phyloP scores from a whole-genome alignment of 495 filamentous ascomycete species.

The Penicillium fimorum region DNA sequence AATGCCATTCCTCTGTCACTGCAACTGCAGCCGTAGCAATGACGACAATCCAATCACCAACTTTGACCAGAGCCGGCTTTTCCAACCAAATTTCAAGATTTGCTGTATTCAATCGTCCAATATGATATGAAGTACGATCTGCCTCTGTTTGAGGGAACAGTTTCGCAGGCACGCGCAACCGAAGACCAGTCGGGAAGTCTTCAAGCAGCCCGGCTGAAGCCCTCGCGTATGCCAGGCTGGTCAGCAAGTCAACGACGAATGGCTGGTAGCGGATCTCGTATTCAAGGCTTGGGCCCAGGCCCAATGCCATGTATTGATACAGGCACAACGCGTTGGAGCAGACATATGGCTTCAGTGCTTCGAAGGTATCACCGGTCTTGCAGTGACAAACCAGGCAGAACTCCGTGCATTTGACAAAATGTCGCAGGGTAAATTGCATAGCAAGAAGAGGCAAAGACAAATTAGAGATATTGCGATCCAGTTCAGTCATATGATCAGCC shows the following conservation, averaged over 20 bases:
- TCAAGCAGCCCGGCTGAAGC: slow-evolving; percentile 45
- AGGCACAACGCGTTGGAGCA: slow-evolving; percentile 79
- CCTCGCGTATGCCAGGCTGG: slow-evolving; percentile 76
- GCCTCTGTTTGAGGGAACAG: neutral
- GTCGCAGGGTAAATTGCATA: slow-evolving; percentile 77
- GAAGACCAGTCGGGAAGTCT: slow-evolving; percentile 68
- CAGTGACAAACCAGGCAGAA: slow-evolving; percentile 87
- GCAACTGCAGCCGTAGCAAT: slow-evolving; percentile 1
- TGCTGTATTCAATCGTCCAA: slow-evolving; percentile 23
- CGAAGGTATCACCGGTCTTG: slow-evolving; percentile 66
- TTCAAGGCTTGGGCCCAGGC: slow-evolving; percentile 82
- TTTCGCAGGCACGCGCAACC: slow-evolving; percentile 59
- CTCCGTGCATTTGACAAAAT: slow-evolving; percentile 79
- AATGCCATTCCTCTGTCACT: slow-evolving; percentile 19
- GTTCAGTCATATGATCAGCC: slow-evolving; percentile 51
- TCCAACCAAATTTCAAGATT: slow-evolving; percentile 46
- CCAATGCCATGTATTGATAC: slow-evolving; percentile 88
- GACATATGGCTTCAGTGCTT: slow-evolving; percentile 89
- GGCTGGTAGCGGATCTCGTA: slow-evolving; percentile 79
- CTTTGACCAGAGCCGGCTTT: slow-evolving; percentile 30
- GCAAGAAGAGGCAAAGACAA: slow-evolving; percentile 68
- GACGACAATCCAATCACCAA: slow-evolving; percentile 59
- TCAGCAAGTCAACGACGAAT: slow-evolving; percentile 79
- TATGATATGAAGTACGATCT: neutral
- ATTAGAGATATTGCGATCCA: slow-evolving; percentile 5